Conservation (phyloP, 2,329 filamentous ascomycete species). For the Aspergillus intermedius region DNA sequence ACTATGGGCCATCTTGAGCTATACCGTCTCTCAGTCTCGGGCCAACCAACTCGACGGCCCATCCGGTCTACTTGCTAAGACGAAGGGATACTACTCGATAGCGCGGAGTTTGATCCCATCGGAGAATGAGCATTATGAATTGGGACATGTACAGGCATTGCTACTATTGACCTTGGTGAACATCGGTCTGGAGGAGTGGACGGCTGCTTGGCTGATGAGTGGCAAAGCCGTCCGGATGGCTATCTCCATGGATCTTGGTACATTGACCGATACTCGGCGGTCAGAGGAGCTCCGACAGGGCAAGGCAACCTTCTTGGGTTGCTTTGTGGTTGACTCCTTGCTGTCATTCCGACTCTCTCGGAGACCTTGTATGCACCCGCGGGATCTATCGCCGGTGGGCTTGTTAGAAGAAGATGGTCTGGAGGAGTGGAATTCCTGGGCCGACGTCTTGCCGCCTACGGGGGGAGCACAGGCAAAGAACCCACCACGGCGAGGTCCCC, state of each 20-base stretch:
- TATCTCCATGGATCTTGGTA: conserved; percentile 31
- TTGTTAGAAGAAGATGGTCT: conserved; percentile 58
- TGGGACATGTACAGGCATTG: conserved; percentile 40
- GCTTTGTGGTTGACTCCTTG: conserved; percentile 49
- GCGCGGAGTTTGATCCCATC: conserved; percentile 33
- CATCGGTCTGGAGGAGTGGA: conserved; percentile 41
- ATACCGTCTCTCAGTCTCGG: conserved; percentile 31
- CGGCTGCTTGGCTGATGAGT: conserved; percentile 49
- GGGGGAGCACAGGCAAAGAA: conserved; percentile 22
- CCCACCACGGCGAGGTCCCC: conserved; percentile 29
- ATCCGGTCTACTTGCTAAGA: conserved; percentile 15
- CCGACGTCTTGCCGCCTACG: conserved; percentile 37
- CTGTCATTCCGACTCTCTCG: conserved; percentile 44
- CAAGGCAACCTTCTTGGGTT: conserved; percentile 45
- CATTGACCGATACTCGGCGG: conserved; percentile 18
- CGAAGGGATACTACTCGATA: conserved; percentile 30
- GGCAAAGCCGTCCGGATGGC: conserved; percentile 48
- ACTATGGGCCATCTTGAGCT: conserved; percentile 40
- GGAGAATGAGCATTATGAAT: conserved; percentile 34
- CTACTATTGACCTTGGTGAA: conserved; percentile 45
- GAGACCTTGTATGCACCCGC: conserved; percentile 40
- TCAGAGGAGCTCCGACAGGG: conserved; percentile 29
- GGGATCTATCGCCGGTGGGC: conserved; percentile 44
- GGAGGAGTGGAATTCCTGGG: conserved; percentile 71
- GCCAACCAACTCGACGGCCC: conserved; percentile 11